Conservation (phyloP, 1,139 yeast genomes). For the Diutina neorugosa region DNA sequence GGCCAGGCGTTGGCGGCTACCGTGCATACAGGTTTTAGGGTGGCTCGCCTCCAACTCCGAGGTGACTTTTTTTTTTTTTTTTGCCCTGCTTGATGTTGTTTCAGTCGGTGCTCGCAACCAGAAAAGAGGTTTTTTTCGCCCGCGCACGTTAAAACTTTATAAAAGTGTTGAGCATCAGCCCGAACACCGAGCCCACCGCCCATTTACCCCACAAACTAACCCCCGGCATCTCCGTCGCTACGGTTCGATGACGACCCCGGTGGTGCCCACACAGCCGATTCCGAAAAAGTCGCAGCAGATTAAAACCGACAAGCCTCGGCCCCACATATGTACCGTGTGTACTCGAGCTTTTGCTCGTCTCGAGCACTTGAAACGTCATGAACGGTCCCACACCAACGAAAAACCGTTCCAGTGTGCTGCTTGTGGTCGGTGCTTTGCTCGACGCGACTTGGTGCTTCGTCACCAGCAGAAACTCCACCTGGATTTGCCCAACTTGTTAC, state of each 20-base stretch:
- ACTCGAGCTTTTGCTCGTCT: conserved; percentile 22
- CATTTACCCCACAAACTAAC: neutral
- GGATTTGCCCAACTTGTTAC: conserved; percentile 8
- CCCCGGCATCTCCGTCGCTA: neutral
- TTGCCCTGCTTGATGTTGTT: neutral
- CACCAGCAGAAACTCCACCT: conserved; percentile 31
- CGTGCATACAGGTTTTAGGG: neutral
- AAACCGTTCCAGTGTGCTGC: conserved; percentile 35
- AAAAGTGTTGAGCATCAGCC: neutral
- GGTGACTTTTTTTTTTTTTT: neutral
- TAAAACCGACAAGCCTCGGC: conserved; percentile 48
- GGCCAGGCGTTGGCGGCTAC: neutral
- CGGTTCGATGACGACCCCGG: neutral
- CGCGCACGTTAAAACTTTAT: neutral
- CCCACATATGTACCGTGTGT: conserved; percentile 19
- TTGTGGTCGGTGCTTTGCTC: conserved; percentile 38
- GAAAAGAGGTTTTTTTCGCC: neutral
- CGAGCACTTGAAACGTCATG: conserved; percentile 22
- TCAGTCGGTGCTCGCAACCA: neutral
- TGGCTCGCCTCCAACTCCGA: neutral
- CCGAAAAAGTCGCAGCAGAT: conserved; percentile 78
- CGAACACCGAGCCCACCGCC: neutral
- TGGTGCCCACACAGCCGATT: conserved; percentile 43
- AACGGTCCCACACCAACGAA: conserved; percentile 22
- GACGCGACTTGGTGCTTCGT: conserved; percentile 35